These are phyloP conservation scores for Primulina eburnea DNA, from an alignment of 257 asterid species.

Conservation along the genomic window DNA sequence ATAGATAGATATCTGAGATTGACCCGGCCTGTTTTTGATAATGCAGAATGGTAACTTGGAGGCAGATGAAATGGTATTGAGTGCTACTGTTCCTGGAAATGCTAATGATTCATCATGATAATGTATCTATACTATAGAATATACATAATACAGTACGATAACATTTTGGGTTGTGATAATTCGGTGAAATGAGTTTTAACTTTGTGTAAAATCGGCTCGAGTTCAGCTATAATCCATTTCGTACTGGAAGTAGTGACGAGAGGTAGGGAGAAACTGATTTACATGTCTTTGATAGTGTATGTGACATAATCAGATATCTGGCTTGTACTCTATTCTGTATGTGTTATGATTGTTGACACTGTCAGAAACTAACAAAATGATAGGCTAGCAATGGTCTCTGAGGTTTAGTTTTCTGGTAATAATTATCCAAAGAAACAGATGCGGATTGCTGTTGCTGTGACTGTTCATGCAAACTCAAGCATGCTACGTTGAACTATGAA, in stretches of 20 bases:
- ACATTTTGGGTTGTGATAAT: slow-evolving; percentile 3
- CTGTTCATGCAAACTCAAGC: neutral
- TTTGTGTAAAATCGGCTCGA: neutral
- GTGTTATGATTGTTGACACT: neutral
- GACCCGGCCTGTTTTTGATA: slow-evolving; percentile 20
- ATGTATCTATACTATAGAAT: neutral
- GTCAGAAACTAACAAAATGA: neutral
- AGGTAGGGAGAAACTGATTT: neutral
- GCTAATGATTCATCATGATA: slow-evolving; percentile 46
- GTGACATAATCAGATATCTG: slow-evolving; percentile 22
- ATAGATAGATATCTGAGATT: neutral
- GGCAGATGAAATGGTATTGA: slow-evolving; percentile 48
- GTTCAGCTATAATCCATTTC: neutral
- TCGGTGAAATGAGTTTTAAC: neutral
- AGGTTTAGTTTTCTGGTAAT: neutral
- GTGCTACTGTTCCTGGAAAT: slow-evolving; percentile 41
- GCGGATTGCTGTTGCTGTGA: neutral
- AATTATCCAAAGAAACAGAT: neutral
- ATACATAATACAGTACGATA: neutral
- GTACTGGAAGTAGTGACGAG: neutral
- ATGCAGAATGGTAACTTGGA: slow-evolving; percentile 45
- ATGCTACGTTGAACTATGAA: neutral
- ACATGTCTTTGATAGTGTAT: slow-evolving; percentile 20
- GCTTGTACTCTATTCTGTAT: neutral
- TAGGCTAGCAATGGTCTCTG: neutral